These are phyloP conservation scores for Chlamydomonas sphaeroides DNA, from an alignment of 139 green algal genomes.

Conservation along the genomic window DNA sequence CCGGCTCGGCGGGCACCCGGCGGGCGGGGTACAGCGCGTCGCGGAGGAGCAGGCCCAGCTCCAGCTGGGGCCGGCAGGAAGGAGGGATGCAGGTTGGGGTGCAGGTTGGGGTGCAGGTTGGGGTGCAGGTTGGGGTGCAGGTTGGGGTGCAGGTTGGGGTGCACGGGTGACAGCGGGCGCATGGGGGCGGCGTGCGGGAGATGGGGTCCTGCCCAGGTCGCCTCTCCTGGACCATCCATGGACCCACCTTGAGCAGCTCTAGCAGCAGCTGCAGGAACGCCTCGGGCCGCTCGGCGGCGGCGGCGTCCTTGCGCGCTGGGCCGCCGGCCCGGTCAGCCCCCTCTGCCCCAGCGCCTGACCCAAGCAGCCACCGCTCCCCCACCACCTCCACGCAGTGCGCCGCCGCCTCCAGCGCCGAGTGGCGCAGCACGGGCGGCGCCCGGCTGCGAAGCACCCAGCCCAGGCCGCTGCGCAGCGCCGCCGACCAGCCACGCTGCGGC, in stretches of 20 bases:
- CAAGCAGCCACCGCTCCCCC: constrained; percentile 65
- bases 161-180: neutral
- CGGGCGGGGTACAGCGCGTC: constrained; percentile 54
- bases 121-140: neutral
- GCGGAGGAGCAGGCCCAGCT: constrained; percentile 62
- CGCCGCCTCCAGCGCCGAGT: constrained; percentile 68
- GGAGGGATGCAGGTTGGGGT: too few relatives aligned
- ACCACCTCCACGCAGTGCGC: constrained; percentile 52
- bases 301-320: neutral
- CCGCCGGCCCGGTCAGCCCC: neutral
- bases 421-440: constrained; percentile 53
- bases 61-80: too few relatives aligned
- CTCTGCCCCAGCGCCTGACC: neutral
- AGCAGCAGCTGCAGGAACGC: constrained; percentile 63
- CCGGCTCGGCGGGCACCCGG: neutral
- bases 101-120: too few relatives aligned
- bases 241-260: constrained; percentile 46
- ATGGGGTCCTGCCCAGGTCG: too few relatives aligned
- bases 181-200: too few relatives aligned
- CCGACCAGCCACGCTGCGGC: constrained; percentile 46
- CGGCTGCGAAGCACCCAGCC: constrained; percentile 47
- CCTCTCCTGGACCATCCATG: too few relatives aligned
- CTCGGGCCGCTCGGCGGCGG: constrained; percentile 7
- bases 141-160: too few relatives aligned
- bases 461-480: constrained; percentile 32